phyloP scores from a whole-genome alignment of 192 early-diverging fungal species.

The Backusella tarrabulga region DNA sequence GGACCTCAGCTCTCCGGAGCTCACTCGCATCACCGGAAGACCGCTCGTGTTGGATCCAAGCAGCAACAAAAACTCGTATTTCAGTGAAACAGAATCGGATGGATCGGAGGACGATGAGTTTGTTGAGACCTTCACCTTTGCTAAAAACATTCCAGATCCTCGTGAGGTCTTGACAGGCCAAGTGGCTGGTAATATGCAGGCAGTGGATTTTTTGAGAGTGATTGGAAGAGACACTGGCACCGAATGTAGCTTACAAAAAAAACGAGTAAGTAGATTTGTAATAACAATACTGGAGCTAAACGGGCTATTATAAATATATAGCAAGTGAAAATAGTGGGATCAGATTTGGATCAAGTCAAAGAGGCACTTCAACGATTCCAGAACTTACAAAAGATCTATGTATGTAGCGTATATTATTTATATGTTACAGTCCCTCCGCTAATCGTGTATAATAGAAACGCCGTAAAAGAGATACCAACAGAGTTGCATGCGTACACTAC shows the following conservation, averaged over 20 bases:
- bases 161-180: slow-evolving; percentile 4
- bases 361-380: slow-evolving; percentile 16
- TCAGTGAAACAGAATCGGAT: background rate
- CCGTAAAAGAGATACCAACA: background rate
- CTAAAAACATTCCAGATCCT: slow-evolving; percentile 23
- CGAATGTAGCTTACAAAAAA: slow-evolving; percentile 8
- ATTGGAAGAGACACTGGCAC: slow-evolving; percentile 24
- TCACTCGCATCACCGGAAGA: background rate
- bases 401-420: background rate
- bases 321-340: slow-evolving; percentile 15
- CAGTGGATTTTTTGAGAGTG: slow-evolving; percentile 10
- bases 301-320: background rate
- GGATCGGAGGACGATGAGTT: slow-evolving; percentile 10
- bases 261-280: background rate
- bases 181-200: background rate
- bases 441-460: background rate
- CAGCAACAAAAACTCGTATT: background rate
- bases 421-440: no score
- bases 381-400: slow-evolving; percentile 14
- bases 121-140: slow-evolving; percentile 12
- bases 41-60: background rate
- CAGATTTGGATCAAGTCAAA: slow-evolving; percentile 3
- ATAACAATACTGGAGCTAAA: no score
- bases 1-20: background rate
- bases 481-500: background rate